Conservation (phyloP, 331 rosid species). For the Quercus lobata region DNA sequence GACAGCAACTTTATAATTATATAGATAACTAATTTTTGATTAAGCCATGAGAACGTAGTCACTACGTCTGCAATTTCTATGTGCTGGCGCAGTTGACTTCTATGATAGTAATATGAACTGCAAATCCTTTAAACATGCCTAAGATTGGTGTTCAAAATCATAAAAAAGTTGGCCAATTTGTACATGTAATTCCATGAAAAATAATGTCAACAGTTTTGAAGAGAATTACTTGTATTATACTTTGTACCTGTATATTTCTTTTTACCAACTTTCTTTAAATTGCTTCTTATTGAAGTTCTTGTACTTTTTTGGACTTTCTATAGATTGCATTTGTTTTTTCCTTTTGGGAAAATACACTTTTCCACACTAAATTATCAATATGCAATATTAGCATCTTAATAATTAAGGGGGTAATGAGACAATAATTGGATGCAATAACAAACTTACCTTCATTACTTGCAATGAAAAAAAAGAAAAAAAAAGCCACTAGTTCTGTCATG, state of each 20-base stretch:
- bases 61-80: neutral
- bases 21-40: neutral
- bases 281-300: neutral
- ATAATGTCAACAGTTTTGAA: neutral
- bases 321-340: neutral
- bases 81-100: neutral
- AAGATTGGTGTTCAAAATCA: too few relatives aligned
- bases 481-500: too few relatives aligned
- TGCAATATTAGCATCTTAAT: too few relatives aligned
- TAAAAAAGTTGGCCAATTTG: too few relatives aligned
- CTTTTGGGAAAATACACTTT: too few relatives aligned
- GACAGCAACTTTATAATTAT: constrained; percentile 6
- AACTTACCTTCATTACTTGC: too few relatives aligned
- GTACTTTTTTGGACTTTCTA: neutral
- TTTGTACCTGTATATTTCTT: neutral
- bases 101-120: neutral
- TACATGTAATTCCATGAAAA: neutral
- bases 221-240: neutral
- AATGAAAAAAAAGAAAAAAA: too few relatives aligned
- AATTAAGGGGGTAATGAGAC: too few relatives aligned
- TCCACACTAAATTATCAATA: too few relatives aligned
- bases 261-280: too few relatives aligned
- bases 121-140: neutral
- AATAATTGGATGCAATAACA: too few relatives aligned
- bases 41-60: neutral